A percentile compares a stretch with the other conserved stretches of the same genome.
Evolutionary conservation across 805 yeast genomes (phyloP).

Genomic region (Lipomyces oligophaga): DNA sequence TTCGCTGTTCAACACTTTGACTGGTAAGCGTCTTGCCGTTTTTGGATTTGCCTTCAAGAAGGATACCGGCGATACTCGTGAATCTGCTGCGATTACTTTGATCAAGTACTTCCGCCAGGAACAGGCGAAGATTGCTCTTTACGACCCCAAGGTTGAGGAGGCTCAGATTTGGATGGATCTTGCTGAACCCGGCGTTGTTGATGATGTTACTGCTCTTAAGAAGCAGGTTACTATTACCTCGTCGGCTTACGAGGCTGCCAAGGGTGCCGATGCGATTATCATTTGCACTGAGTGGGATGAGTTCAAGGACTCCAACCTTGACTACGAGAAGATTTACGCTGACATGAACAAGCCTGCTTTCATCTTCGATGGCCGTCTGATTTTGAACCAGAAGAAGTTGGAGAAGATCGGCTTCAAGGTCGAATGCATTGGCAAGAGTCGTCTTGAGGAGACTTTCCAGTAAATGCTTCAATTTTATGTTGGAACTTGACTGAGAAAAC

Average conservation of each 20-base stretch:
- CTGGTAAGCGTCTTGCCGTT: constrained; percentile 34
- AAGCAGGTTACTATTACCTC: constrained; percentile 29
- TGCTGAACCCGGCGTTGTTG: constrained; percentile 27
- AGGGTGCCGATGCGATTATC: constrained; percentile 33
- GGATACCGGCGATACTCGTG: constrained; percentile 37
- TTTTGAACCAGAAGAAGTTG: constrained; percentile 31
- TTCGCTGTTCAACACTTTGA: constrained; percentile 33
- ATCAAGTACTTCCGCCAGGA: constrained; percentile 33
- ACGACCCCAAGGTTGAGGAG: constrained; percentile 37
- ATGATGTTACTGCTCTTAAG: constrained; percentile 22
- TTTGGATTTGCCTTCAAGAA: constrained; percentile 37
- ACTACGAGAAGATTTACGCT: constrained; percentile 33
- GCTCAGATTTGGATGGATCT: constrained; percentile 33
- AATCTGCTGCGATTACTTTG: constrained; percentile 35
- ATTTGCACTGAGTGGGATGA: constrained; percentile 37
- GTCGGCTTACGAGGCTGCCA: constrained; percentile 34
- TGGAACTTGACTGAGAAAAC: too few species aligned
- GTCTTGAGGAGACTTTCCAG: constrained; percentile 25
- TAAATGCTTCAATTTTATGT: background rate
- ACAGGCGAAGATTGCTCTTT: constrained; percentile 33
- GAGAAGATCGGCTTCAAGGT: constrained; percentile 34
- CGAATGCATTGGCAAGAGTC: constrained; percentile 32
- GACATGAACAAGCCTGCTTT: constrained; percentile 36
- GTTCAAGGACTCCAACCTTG: constrained; percentile 33
- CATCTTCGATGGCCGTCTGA: constrained; percentile 34